phyloP scores from a whole-genome alignment of 108 stramenopile genomes.

The Mediolabrus comicus region DNA sequence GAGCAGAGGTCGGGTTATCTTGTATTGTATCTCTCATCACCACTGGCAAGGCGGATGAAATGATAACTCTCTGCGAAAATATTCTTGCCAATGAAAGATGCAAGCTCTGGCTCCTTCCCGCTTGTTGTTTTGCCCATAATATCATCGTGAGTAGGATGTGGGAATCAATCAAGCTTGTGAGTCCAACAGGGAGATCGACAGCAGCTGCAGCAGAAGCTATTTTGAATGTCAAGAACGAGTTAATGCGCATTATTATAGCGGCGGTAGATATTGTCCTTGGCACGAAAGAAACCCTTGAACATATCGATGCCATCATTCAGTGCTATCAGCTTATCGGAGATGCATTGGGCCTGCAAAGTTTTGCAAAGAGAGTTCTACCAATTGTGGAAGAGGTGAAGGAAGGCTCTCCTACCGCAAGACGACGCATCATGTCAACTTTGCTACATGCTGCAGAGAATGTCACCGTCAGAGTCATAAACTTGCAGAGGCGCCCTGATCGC shows the following conservation, averaged over 20 bases:
- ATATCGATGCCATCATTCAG: constrained; percentile 21
- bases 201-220: constrained; percentile 40
- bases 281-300: not conserved
- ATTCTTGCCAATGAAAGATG: not conserved
- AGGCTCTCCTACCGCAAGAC: not conserved
- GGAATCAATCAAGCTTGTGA: constrained; percentile 38
- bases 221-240: constrained; percentile 20
- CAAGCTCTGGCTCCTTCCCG: constrained; percentile 7
- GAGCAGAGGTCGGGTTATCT: constrained; percentile 10
- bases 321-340: constrained; percentile 47
- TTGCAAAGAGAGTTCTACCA: constrained; percentile 27
- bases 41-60: constrained; percentile 28
- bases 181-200: constrained; percentile 11
- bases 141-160: constrained; percentile 35
- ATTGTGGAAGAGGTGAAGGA: not conserved
- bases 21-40: constrained; percentile 19
- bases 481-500: constrained; percentile 67
- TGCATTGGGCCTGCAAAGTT: constrained; percentile 11
- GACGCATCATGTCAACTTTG: constrained; percentile 21
- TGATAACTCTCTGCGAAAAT: constrained; percentile 15
- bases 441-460: constrained; percentile 39
- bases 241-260: constrained; percentile 18
- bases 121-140: constrained; percentile 29
- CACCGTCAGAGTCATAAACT: constrained; percentile 65
- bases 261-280: not conserved